These are phyloP conservation scores for Fusarium verticillioides DNA, from an alignment of 2,329 filamentous ascomycete species.

Conservation along the genomic window DNA sequence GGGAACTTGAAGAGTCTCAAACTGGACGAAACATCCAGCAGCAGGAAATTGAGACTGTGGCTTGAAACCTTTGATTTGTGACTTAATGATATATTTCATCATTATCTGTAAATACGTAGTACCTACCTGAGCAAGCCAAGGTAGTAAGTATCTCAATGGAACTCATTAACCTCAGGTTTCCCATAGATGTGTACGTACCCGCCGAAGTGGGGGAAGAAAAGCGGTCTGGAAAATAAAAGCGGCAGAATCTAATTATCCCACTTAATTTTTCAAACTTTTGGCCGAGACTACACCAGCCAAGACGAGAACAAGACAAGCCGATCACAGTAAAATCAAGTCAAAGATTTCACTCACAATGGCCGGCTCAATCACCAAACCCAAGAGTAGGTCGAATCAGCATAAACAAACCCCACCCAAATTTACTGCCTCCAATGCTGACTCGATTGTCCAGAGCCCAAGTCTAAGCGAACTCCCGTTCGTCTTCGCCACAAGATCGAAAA, in stretches of 20 bases:
- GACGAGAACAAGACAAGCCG: conserved; percentile 26
- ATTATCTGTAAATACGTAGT: background rate
- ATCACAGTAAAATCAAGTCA: conserved; percentile 19
- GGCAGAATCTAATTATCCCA: conserved; percentile 54
- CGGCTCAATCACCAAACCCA: conserved; percentile 65
- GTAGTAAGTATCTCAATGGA: background rate
- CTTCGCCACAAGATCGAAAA: conserved; percentile 97
- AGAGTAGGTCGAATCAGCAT: conserved; percentile 54
- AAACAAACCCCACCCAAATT: fast-evolving
- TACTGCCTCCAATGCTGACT: background rate
- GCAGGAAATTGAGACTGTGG: too few relatives aligned
- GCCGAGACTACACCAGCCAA: conserved; percentile 6
- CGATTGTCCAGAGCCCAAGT: conserved; percentile 79
- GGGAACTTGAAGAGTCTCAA: background rate
- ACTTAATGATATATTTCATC: background rate
- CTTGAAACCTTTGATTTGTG: background rate
- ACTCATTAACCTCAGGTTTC: background rate
- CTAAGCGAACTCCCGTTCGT: conserved; percentile 89
- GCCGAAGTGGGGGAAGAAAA: conserved; percentile 37
- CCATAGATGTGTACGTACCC: conserved; percentile 24
- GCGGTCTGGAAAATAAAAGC: conserved; percentile 46
- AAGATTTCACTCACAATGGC: conserved; percentile 56
- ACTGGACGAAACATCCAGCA: background rate
- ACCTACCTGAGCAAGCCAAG: background rate
- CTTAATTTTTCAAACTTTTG: conserved; percentile 51